These are phyloP conservation scores for Cetraspora pellucida DNA, from an alignment of 192 early-diverging fungal genomes.

Conservation along the genomic window DNA sequence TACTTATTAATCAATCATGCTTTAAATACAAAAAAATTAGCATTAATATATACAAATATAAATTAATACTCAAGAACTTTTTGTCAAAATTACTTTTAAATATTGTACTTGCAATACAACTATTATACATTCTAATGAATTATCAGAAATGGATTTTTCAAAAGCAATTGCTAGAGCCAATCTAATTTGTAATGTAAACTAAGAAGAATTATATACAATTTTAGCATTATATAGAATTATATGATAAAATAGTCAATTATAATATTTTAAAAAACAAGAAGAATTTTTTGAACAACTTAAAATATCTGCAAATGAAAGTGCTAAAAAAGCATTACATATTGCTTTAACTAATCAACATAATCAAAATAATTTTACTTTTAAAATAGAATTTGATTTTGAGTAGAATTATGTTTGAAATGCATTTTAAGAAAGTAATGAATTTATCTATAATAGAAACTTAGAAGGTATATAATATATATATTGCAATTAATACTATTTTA, in stretches of 20 bases:
- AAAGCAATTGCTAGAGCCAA: neutral
- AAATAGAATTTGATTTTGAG: neutral
- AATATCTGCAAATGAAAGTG: neutral
- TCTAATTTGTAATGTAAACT: neutral
- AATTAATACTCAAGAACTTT: neutral
- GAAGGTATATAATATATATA: neutral
- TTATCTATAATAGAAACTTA: neutral
- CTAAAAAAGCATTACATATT: neutral
- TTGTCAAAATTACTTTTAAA: neutral
- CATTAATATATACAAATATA: neutral
- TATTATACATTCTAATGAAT: neutral
- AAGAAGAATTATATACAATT: neutral
- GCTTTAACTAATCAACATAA: neutral
- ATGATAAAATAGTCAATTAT: neutral
- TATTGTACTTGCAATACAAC: neutral
- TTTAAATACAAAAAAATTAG: no score
- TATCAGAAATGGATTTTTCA: neutral
- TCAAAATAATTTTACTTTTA: neutral
- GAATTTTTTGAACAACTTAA: neutral
- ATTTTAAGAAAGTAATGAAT: neutral
- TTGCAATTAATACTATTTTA: no score
- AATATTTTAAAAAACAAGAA: conserved; percentile 7
- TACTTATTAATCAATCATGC: no score
- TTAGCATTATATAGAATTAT: neutral
- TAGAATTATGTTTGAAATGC: neutral